Conservation (phyloP, 768 basidiomycete species). For the Suillus plorans region DNA sequence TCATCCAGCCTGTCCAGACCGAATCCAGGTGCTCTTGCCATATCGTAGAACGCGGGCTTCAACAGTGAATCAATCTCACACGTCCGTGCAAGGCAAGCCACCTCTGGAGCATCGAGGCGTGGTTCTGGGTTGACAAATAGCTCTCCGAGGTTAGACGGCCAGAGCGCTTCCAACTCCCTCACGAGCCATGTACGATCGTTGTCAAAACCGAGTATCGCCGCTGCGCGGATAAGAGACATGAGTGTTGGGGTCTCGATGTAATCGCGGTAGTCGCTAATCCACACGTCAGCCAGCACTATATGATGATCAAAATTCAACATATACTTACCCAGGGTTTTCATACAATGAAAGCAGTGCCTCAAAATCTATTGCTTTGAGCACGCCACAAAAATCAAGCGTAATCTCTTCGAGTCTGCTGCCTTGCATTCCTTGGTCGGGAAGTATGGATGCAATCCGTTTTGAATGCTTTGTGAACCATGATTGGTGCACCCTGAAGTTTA, state of each 20-base stretch:
- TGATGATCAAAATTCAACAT: not conserved
- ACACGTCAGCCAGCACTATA: not conserved
- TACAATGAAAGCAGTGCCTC: not conserved
- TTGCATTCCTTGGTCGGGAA: not conserved
- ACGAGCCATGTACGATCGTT: constrained; percentile 28
- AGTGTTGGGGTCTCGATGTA: constrained; percentile 29
- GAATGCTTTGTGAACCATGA: constrained; percentile 29
- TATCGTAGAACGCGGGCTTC: constrained; percentile 40
- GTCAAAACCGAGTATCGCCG: constrained; percentile 33
- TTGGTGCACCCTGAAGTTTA: constrained; percentile 35
- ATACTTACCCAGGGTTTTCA: constrained; percentile 5
- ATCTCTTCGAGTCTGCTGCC: not conserved
- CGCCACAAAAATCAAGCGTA: not conserved
- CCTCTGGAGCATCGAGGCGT: constrained; percentile 27
- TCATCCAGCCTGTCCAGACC: constrained; percentile 8
- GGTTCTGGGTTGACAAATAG: constrained; percentile 5
- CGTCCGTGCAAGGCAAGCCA: constrained; percentile 30
- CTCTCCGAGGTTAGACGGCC: constrained; percentile 22
- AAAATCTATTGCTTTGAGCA: not conserved
- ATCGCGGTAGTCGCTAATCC: constrained; percentile 23
- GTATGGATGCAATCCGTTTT: constrained; percentile 31
- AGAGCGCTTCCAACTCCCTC: constrained; percentile 29
- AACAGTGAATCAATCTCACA: constrained; percentile 28
- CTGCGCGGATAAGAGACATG: constrained; percentile 35
- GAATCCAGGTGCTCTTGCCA: constrained; percentile 25